These are phyloP conservation scores for Lentithecium fluviatile DNA, from an alignment of 495 filamentous ascomycete genomes.

Conservation along the genomic window DNA sequence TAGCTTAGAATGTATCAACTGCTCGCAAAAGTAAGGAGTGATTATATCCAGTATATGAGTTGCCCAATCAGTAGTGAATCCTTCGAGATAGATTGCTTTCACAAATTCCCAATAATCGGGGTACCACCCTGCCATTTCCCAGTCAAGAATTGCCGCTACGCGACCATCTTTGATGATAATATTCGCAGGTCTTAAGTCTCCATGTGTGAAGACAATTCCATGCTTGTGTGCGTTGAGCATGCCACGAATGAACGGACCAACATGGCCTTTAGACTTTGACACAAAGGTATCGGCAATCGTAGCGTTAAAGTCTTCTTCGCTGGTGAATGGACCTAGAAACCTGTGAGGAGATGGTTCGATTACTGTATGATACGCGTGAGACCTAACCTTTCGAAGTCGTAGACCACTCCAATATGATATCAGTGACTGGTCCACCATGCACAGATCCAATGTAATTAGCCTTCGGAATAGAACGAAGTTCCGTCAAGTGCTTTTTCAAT, in stretches of 20 bases:
- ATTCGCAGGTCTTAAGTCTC: constrained; percentile 25
- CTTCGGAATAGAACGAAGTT: constrained; percentile 11
- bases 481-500: constrained; percentile 13
- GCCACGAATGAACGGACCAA: constrained; percentile 9
- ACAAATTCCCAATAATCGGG: constrained; percentile 35
- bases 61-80: constrained; percentile 5
- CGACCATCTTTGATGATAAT: constrained; percentile 24
- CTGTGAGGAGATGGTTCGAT: constrained; percentile 1
- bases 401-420: constrained; percentile 19
- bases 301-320: constrained; percentile 23
- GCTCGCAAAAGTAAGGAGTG: constrained; percentile 7
- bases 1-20: constrained; percentile 9
- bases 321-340: constrained; percentile 20
- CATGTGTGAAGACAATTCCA: constrained; percentile 28
- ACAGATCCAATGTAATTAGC: constrained; percentile 12
- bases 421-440: constrained; percentile 4
- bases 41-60: constrained; percentile 1
- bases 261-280: constrained; percentile 13
- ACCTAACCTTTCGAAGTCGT: constrained; percentile 12
- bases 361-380: not conserved
- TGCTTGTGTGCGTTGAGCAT: constrained; percentile 11
- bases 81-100: constrained; percentile 15
- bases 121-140: constrained; percentile 34
- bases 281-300: constrained; percentile 20
- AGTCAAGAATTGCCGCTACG: constrained; percentile 27